Conservation (phyloP, 2,329 filamentous ascomycete genomes). For the Scedosporium apiospermum region DNA sequence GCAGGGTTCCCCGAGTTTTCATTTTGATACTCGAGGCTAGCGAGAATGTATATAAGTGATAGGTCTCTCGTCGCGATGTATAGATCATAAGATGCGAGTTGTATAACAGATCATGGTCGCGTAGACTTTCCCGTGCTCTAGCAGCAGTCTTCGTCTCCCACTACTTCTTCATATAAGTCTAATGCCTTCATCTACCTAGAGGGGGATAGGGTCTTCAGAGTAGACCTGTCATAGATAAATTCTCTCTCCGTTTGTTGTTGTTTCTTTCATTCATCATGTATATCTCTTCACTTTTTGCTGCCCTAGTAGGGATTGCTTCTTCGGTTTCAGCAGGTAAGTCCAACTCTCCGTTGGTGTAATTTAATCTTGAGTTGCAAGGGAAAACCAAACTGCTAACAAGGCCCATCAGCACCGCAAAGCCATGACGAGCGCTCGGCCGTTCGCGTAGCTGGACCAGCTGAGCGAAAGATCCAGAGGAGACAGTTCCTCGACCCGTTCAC, state of each 20-base stretch:
- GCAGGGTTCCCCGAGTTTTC: neutral
- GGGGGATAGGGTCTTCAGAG: neutral
- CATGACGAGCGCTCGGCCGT: neutral
- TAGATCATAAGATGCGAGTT: constrained; percentile 1
- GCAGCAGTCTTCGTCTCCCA: neutral
- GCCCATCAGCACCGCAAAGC: neutral
- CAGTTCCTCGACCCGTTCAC: constrained; percentile 14
- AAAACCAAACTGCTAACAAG: neutral
- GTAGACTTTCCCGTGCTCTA: neutral
- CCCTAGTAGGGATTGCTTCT: constrained; percentile 18
- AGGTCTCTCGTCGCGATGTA: neutral
- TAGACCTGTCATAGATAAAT: neutral
- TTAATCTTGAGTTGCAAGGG: too few relatives aligned
- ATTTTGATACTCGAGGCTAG: neutral
- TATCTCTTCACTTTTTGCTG: constrained; percentile 5
- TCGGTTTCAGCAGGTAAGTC: constrained; percentile 18
- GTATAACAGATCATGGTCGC: constrained; percentile 1
- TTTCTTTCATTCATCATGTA: constrained; percentile 4
- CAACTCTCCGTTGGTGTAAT: too few relatives aligned
- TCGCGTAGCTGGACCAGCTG: neutral
- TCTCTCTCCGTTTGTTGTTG: neutral
- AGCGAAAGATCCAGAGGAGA: neutral
- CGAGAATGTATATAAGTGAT: neutral
- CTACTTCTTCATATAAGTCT: neutral
- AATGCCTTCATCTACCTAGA: neutral